Conservation (phyloP, 805 yeast genomes). For the Wickerhamomyces chambardii region DNA sequence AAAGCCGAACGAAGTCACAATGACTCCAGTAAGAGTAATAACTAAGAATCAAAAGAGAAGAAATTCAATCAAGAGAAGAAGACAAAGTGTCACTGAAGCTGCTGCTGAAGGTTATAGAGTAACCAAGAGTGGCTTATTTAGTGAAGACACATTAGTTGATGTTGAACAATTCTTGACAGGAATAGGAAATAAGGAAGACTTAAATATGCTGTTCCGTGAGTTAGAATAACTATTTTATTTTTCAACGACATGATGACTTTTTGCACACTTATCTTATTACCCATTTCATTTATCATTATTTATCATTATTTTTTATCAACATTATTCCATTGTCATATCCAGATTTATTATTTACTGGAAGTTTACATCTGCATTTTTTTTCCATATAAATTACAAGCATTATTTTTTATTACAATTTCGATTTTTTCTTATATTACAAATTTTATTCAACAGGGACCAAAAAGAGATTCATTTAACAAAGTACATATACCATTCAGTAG, state of each 20-base stretch:
- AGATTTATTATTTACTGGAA: too few relatives aligned
- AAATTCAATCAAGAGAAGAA: slow-evolving; percentile 34
- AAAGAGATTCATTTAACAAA: too few relatives aligned
- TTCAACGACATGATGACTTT: too few relatives aligned
- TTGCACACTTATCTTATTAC: not conserved
- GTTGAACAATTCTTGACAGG: slow-evolving; percentile 65
- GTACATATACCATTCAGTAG: too few relatives aligned
- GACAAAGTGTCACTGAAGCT: slow-evolving; percentile 67
- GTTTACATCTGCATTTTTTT: too few relatives aligned
- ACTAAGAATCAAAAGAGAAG: slow-evolving; percentile 7
- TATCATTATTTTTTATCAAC: too few relatives aligned
- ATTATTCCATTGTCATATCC: too few relatives aligned
- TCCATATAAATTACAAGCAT: too few relatives aligned
- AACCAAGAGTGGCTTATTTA: slow-evolving; percentile 69
- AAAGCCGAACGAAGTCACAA: slow-evolving; percentile 7
- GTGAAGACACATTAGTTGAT: slow-evolving; percentile 64
- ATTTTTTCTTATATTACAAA: too few relatives aligned
- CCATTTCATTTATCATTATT: not conserved
- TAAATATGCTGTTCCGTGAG: slow-evolving; percentile 25
- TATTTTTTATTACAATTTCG: too few relatives aligned
- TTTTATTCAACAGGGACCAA: too few relatives aligned
- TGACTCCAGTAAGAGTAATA: slow-evolving; percentile 11
- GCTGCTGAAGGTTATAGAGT: slow-evolving; percentile 68
- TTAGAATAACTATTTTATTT: too few relatives aligned
- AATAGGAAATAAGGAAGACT: slow-evolving; percentile 31